Evolutionary conservation across 257 asterid species (phyloP), one percentile per base, ranked within the genome.

Genomic region (Handroanthus guayacan): DNA sequence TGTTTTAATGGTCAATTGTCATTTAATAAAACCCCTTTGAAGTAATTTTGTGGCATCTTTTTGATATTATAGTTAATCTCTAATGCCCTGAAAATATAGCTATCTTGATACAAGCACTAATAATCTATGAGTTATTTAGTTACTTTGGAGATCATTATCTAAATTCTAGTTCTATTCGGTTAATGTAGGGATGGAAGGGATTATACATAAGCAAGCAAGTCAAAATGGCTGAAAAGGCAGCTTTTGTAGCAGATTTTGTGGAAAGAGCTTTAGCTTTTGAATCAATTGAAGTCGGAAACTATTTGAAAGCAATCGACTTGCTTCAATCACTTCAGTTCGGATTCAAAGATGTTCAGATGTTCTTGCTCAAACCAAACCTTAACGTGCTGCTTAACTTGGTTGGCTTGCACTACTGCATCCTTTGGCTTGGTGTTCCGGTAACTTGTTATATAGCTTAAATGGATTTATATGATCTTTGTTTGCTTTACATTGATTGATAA

Each of bases 331-430:
- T 82, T 78, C 89, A 86, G 67, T 81, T 92, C 65, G 97, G 91
- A 62, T 94, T 94, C 82, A 78, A 81, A 62, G 98, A 94, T 80
- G 79, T 92, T 38, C 78, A 86, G 36, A 84, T 87, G 84, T 81
- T 89, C 80, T 84, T 94, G 31, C 91, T 94, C 75, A 86, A 86
- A 72, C 90, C 97, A 4, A 61, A 86, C 51, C 80, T 85, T 73
- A 80, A 75, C 45, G 96, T 92, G 79, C 80, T 94, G 75, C 82
- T 89, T 34, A 94, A 94, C 87, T 89, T 89, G 92, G 83, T 86
- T 48, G 97, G 93, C 81, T 68, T 94, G 87, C 96, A 94, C 81
- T 92, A 92, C 82, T 94, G 97, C 95, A 75, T 90, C 76, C 12
- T 47, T 6, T 80, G 85, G 84, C 97, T 90, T 62, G 84, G 75